These are phyloP conservation scores for Porcisia deanei DNA, from an alignment of 208 protist species.

Conservation along the genomic window DNA sequence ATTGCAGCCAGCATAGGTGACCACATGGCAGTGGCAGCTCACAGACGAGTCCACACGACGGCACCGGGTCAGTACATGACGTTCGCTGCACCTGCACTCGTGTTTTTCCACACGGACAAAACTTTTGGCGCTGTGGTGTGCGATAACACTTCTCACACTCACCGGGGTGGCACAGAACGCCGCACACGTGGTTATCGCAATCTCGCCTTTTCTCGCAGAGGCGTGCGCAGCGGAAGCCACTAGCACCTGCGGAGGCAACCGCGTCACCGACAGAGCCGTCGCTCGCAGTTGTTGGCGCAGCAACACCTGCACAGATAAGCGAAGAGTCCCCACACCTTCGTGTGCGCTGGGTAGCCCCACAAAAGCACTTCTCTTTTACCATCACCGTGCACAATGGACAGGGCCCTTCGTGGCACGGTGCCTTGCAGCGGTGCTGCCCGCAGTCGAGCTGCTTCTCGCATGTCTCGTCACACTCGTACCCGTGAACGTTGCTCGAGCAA, in stretches of 20 bases:
- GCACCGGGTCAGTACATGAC: conserved; percentile 82
- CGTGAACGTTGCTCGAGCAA: conserved; percentile 70
- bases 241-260: not conserved
- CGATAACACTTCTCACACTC: conserved; percentile 66
- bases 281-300: not conserved
- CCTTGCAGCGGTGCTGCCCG: conserved; percentile 77
- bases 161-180: conserved; percentile 73
- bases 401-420: conserved; percentile 83
- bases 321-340: conserved; percentile 39
- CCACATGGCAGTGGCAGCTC: conserved; percentile 77
- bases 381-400: conserved; percentile 83
- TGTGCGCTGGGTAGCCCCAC: conserved; percentile 58
- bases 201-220: conserved; percentile 64
- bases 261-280: not conserved
- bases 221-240: conserved; percentile 49
- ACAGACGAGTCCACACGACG: conserved; percentile 83
- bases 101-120: conserved; percentile 56
- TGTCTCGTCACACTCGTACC: conserved; percentile 73
- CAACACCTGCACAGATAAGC: not conserved
- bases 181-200: conserved; percentile 86
- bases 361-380: conserved; percentile 81
- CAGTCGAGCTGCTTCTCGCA: conserved; percentile 80
- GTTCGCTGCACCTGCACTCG: conserved; percentile 33
- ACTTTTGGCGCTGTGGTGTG: conserved; percentile 49
- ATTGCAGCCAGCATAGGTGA: conserved; percentile 73